phyloP scores from a whole-genome alignment of 2,329 filamentous ascomycete genomes.

The Pseudocercospora pini-densiflorae region DNA sequence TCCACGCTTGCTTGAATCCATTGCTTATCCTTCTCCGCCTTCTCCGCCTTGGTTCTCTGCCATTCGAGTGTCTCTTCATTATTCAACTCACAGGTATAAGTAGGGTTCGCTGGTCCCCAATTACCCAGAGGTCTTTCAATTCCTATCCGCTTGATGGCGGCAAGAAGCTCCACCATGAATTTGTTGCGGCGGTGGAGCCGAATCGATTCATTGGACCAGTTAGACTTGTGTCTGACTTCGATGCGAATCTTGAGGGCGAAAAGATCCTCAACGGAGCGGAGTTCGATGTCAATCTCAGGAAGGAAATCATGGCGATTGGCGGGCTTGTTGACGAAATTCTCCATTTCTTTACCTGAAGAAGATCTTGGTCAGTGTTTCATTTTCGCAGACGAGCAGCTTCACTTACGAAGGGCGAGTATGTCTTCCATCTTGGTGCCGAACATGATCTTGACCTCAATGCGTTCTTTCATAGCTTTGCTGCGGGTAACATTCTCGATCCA shows the following conservation, averaged over 20 bases:
- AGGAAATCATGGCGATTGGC: constrained; percentile 44
- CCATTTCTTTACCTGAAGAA: constrained; percentile 28
- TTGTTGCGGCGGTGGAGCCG: constrained; percentile 83
- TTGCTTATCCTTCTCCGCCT: neutral
- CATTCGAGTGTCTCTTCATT: constrained; percentile 8
- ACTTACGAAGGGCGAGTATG: constrained; percentile 33
- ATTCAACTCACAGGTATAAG: constrained; percentile 59
- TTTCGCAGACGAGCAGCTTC: no score
- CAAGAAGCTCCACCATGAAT: constrained; percentile 88
- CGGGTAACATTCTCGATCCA: constrained; percentile 46
- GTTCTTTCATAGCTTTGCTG: constrained; percentile 43
- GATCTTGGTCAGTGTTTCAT: neutral
- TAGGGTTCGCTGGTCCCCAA: constrained; percentile 68
- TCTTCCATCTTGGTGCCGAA: constrained; percentile 39
- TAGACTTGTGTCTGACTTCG: constrained; percentile 37
- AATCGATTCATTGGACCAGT: constrained; percentile 69
- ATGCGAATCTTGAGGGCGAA: constrained; percentile 37
- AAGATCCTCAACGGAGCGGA: constrained; percentile 36
- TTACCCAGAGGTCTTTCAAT: constrained; percentile 76
- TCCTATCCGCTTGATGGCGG: constrained; percentile 81
- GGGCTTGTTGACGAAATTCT: constrained; percentile 34
- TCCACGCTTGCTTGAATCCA: neutral
- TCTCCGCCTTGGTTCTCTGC: neutral
- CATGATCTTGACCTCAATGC: constrained; percentile 35
- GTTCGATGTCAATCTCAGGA: constrained; percentile 39